These are phyloP conservation scores for Prunus mira DNA, from an alignment of 306 rosid species.

Conservation along the genomic window DNA sequence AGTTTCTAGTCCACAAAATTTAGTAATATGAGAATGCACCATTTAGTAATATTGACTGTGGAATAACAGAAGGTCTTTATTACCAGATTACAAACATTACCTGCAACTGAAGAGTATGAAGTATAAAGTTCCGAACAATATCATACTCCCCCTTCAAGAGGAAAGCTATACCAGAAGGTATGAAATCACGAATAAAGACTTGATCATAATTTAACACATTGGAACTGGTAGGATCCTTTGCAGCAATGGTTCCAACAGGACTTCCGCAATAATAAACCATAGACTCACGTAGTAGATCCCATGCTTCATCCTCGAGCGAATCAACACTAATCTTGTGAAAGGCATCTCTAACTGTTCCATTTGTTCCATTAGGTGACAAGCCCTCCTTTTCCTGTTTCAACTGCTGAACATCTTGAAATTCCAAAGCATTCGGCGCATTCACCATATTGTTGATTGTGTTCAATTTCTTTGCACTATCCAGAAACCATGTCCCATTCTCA, in stretches of 20 bases:
- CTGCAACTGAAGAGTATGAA: constrained; percentile 88
- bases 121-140: constrained; percentile 82
- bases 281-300: constrained; percentile 76
- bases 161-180: constrained; percentile 91
- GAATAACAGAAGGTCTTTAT: constrained; percentile 5
- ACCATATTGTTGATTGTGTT: constrained; percentile 30
- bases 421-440: constrained; percentile 31
- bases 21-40: not conserved
- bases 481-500: constrained; percentile 49
- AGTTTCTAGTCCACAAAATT: not conserved
- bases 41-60: not conserved
- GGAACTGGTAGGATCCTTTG: constrained; percentile 67
- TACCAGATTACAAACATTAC: constrained; percentile 35
- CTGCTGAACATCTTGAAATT: constrained; percentile 51
- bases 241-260: constrained; percentile 88
- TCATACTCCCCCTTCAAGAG: constrained; percentile 82
- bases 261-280: constrained; percentile 67
- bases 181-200: constrained; percentile 84
- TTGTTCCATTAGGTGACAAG: constrained; percentile 37
- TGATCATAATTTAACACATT: constrained; percentile 77
- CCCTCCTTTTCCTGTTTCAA: constrained; percentile 46
- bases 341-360: constrained; percentile 44
- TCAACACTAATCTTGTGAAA: constrained; percentile 29
- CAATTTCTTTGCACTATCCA: constrained; percentile 38
- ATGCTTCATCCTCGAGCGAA: constrained; percentile 75